Conservation (phyloP, 345 rosid species). For the Brassica cretica region DNA sequence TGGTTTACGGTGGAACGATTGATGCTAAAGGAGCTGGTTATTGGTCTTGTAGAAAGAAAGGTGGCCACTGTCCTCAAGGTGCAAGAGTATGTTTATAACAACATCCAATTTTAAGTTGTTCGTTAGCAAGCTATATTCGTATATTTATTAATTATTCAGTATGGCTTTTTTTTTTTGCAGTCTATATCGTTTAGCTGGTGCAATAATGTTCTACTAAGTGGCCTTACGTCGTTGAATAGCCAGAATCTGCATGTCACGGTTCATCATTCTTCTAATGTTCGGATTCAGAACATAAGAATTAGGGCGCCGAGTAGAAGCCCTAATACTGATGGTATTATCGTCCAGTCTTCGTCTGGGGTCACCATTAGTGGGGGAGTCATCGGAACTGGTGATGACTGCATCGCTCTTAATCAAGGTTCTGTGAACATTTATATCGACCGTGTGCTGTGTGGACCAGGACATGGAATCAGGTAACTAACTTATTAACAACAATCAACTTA, state of each 20-base stretch:
- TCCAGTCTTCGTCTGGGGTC: constrained; percentile 47
- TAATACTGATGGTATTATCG: constrained; percentile 59
- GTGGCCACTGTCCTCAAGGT: constrained; percentile 41
- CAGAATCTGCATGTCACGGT: constrained; percentile 47
- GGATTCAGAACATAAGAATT: constrained; percentile 43
- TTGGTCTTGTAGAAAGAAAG: constrained; percentile 47
- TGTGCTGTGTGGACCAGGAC: constrained; percentile 65
- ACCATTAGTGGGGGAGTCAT: constrained; percentile 43
- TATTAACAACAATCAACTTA: not conserved
- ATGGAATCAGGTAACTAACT: constrained; percentile 51
- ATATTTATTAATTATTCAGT: not conserved
- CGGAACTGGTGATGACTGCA: constrained; percentile 63
- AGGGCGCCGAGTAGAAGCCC: constrained; percentile 53
- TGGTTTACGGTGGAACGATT: constrained; percentile 45
- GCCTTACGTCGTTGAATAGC: constrained; percentile 55
- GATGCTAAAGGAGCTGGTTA: constrained; percentile 49
- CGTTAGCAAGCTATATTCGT: not conserved
- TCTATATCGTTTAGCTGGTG: constrained; percentile 48
- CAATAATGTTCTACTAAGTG: constrained; percentile 41
- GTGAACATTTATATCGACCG: constrained; percentile 46
- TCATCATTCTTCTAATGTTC: constrained; percentile 43
- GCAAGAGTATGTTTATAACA: constrained; percentile 35
- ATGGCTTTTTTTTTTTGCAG: constrained; percentile 23
- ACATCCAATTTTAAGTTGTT: not conserved
- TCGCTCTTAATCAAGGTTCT: constrained; percentile 57